Base-by-base conservation (phyloP, 768 basidiomycete genomes). In the Galerina marginata region DNA sequence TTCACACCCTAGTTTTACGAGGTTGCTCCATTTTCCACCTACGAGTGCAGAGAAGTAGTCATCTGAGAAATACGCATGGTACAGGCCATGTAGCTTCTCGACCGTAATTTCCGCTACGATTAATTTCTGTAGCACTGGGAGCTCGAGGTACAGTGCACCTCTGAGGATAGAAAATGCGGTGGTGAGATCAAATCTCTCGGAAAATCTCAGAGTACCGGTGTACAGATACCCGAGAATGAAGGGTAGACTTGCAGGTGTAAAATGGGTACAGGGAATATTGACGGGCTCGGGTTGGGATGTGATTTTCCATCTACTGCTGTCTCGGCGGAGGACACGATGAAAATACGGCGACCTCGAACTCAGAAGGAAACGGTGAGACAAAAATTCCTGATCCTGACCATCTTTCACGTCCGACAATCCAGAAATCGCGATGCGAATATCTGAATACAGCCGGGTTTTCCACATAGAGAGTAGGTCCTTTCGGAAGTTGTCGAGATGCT, bases 381-480 rank as follows among this genome's bases (percentile, higher is more conserved):
- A 15, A 26, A 44, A 44, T 5, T 29, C 25, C 9, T 6, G 26
- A 47, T 7, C 11, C 6, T 7, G 11, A 33, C 20, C 14, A 11
- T 2, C 15, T 38, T 52, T 37, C 3, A 20, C n/a, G 38, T 52
- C 50, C 9, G 6, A 12, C 3, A 44, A 2, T 9, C 42, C 14
- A 6, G 40, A 29, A 29, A 55, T 45, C 3, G 7, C n/a, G 4
- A 55, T 44, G 6, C 20, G 20, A 4, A 26, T 14, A n/a, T 55
- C 54, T 14, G 54, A 29, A 43, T 55, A 45, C 3, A 55, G 4
- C 25, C n/a, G 42, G 9, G 40, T 33, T 26, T 20, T 14, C 54
- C 54, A 55, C 54, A 55, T 55, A 7, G 33, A 44, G 4, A 33
- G 40, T 9, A 55, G 54, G 25, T 55, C 54, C 29, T 55, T 23